A percentile compares a stretch with the other conserved stretches of the same genome.
Conservation (phyloP, 2,329 filamentous ascomycete genomes). For the Neonectria hederae region DNA sequence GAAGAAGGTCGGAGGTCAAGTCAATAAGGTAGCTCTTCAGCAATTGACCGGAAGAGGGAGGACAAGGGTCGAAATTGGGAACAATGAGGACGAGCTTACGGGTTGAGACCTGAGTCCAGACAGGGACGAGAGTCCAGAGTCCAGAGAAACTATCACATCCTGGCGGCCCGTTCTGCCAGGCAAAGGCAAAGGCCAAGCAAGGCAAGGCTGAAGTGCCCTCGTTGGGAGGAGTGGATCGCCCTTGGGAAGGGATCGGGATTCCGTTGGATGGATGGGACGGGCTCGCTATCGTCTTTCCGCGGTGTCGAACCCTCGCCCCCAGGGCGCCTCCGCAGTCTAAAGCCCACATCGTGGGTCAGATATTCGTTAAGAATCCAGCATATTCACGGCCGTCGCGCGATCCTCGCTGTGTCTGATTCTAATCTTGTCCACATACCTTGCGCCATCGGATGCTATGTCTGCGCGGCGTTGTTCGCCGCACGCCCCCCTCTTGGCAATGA, state of each 20-base stretch:
- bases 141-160: conserved; percentile 33
- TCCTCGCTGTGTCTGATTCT: conserved; percentile 48
- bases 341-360: conserved; percentile 32
- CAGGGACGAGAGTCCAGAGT: no score
- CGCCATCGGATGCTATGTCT: conserved; percentile 34
- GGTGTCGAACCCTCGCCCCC: conserved; percentile 26
- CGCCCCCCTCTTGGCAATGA: conserved; percentile 42
- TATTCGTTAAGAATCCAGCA: conserved; percentile 43
- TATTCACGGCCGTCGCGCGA: conserved; percentile 36
- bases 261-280: conserved; percentile 30
- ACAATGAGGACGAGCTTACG: conserved; percentile 69
- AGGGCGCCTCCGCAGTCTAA: conserved; percentile 1
- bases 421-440: conserved; percentile 55
- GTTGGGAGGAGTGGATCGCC: conserved; percentile 29
- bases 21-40: conserved; percentile 90
- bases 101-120: conserved; percentile 32
- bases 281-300: conserved; percentile 25
- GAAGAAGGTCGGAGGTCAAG: conserved; percentile 90
- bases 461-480: conserved; percentile 32
- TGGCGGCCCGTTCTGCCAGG: conserved; percentile 3
- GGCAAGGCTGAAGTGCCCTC: conserved; percentile 40
- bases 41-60: conserved; percentile 84
- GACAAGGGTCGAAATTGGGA: conserved; percentile 88
- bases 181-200: conserved; percentile 20
- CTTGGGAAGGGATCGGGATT: conserved; percentile 40